Conservation (phyloP, 2,329 filamentous ascomycete genomes). For the Penicillium sp. region DNA sequence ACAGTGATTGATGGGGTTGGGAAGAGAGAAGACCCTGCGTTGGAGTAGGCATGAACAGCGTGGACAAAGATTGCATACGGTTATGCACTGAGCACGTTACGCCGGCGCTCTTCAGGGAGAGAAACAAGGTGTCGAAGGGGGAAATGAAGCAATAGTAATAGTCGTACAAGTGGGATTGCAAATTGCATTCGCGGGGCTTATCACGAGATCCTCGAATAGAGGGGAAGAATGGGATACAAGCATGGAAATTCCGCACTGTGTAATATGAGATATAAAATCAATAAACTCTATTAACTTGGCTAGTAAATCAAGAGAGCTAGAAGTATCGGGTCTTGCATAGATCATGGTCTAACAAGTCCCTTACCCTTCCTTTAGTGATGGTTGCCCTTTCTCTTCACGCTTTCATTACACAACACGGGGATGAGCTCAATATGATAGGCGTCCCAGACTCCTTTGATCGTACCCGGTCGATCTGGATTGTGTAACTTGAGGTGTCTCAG, state of each 20-base stretch:
- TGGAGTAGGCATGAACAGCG: constrained; percentile 8
- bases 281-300: neutral
- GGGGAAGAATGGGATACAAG: neutral
- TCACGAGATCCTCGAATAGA: constrained; percentile 1
- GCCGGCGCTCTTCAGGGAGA: neutral
- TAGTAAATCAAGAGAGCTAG: neutral
- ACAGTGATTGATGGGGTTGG: constrained; percentile 29
- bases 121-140: neutral
- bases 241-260: neutral
- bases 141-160: neutral
- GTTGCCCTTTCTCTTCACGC: constrained; percentile 12
- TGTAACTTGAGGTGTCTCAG: constrained; percentile 30
- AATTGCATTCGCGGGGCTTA: constrained; percentile 4
- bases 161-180: constrained; percentile 6
- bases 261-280: neutral
- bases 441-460: constrained; percentile 7
- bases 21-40: constrained; percentile 28
- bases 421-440: constrained; percentile 20
- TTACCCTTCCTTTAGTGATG: neutral
- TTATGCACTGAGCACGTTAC: constrained; percentile 9
- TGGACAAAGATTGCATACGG: constrained; percentile 7
- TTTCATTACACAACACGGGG: constrained; percentile 22
- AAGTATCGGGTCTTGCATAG: neutral
- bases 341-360: constrained; percentile 11
- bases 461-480: constrained; percentile 16